Base-by-base conservation (phyloP, 495 filamentous ascomycete genomes). In the Cladorrhinum samala region DNA sequence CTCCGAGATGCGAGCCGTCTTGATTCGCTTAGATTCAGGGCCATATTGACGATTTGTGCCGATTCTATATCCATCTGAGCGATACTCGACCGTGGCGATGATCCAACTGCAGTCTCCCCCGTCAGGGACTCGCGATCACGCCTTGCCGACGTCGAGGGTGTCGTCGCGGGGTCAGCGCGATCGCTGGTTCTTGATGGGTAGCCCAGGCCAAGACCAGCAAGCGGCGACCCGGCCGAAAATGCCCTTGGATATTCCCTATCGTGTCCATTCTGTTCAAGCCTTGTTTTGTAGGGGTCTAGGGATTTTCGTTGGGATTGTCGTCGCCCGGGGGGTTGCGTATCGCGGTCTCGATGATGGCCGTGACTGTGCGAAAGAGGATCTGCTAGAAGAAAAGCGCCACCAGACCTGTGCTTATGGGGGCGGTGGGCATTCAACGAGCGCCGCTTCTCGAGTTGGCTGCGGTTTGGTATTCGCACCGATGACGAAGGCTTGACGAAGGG, bases 21-120 rank as follows among this genome's bases (percentile, higher is more conserved):
- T 27, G 88, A 91, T 63, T 95, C 88, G 71, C 87, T 95, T 46
- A 96, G 69, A 61, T 85, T 92, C 63, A 96, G 70, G 1, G 91
- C 91, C 68, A 96, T 84, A 60, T 87, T 90, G 36, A 96, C 88
- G 53, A 96, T 91, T 66, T 95, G 87, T 17, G 87, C 76, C 18
- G 89, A 83, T 58, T 96, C 89, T 16, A 80, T 71, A 68, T 90
- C 86, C 11, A 87, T 60, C 2, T 61, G 54, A 4, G 53, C 45
- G 39, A 57, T 58, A 54, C 55, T 61, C 19, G 53, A 30, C 16
- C 49, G 36, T 5, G 62, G 47, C 6, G 55, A 51, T 14, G 61
- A 62, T 7, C 55, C 58, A 19, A 61, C 53, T 5, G 54, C 58
- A 14, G 59, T 59, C 13, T 59, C 57, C 8, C 55, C 57, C 7